These are phyloP conservation scores for Vaccinium macrocarpon DNA, from an alignment of 148 eudicot genomes.

Conservation along the genomic window DNA sequence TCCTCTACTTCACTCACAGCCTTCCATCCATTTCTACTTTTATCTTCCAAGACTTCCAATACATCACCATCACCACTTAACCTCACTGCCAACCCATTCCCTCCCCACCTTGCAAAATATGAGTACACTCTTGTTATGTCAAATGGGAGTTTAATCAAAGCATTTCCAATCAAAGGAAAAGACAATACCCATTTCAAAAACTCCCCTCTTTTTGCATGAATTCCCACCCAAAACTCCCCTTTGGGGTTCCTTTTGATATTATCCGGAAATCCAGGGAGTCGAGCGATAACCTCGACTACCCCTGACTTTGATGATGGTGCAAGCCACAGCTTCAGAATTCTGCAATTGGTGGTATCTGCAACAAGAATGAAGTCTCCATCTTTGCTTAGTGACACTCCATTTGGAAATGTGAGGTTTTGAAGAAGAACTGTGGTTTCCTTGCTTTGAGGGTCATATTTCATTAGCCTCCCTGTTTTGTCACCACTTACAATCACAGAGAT, in stretches of 20 bases:
- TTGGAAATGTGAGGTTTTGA: slow-evolving; percentile 58
- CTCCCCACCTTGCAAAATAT: slow-evolving; percentile 33
- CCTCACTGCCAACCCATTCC: slow-evolving; percentile 57
- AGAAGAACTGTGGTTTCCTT: slow-evolving; percentile 46
- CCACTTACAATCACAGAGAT: slow-evolving; percentile 48
- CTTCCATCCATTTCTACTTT: slow-evolving; percentile 46
- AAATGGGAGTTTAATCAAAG: slow-evolving; percentile 42
- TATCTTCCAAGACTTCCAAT: slow-evolving; percentile 49
- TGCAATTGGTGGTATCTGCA: slow-evolving; percentile 55
- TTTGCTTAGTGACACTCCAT: slow-evolving; percentile 70
- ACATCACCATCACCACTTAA: slow-evolving; percentile 56
- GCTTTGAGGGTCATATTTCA: slow-evolving; percentile 49
- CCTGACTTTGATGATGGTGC: slow-evolving; percentile 31
- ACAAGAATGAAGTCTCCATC: slow-evolving; percentile 46
- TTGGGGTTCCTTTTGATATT: slow-evolving; percentile 42
- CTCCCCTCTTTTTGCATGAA: slow-evolving; percentile 43
- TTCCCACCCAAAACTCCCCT: slow-evolving; percentile 82
- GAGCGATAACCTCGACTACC: slow-evolving; percentile 38
- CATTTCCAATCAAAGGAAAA: slow-evolving; percentile 43
- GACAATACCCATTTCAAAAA: slow-evolving; percentile 43
- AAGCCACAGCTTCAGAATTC: slow-evolving; percentile 50
- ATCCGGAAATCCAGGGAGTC: slow-evolving; percentile 59
- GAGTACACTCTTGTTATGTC: slow-evolving; percentile 32
- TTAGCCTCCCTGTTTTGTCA: slow-evolving; percentile 65
- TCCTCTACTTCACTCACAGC: slow-evolving; percentile 80